Conservation (phyloP, 2,329 filamentous ascomycete species). For the Cladophialophora psammophila region DNA sequence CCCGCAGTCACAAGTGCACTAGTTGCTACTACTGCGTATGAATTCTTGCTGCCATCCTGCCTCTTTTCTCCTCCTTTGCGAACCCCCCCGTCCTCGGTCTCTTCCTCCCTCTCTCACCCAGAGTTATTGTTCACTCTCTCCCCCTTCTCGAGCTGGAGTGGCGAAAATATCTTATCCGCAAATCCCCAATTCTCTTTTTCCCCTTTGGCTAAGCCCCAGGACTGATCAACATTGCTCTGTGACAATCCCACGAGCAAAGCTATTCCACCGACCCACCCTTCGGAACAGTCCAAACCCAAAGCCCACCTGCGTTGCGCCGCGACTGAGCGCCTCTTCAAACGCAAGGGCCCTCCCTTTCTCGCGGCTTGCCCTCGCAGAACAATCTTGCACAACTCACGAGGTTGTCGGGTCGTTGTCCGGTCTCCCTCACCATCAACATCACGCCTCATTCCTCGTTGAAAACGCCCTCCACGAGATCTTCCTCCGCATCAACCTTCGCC, state of each 20-base stretch:
- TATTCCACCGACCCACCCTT: constrained; percentile 10
- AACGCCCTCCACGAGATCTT: not conserved
- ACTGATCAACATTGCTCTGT: constrained; percentile 19
- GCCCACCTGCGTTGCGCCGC: constrained; percentile 5
- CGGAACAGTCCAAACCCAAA: not conserved
- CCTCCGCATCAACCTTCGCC: not conserved
- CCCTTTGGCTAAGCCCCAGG: constrained; percentile 2
- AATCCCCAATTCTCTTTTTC: not conserved
- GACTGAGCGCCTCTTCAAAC: constrained; percentile 10
- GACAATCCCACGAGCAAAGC: constrained; percentile 14
- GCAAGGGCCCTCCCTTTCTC: not conserved
- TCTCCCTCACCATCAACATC: not conserved
- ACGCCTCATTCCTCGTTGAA: not conserved
- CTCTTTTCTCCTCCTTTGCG: not conserved
- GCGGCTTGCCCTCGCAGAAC: not conserved
- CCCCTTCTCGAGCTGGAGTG: not conserved
- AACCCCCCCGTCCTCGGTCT: too few species aligned
- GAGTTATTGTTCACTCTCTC: not conserved
- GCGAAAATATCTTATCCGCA: not conserved
- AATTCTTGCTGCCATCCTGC: not conserved
- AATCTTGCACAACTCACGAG: not conserved
- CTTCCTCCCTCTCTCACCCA: not conserved
- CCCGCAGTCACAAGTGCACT: constrained; percentile 1
- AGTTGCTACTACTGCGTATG: not conserved
- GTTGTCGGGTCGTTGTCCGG: not conserved